Base-by-base conservation (phyloP, 2,329 filamentous ascomycete genomes). In the Sporothrix mexicana region DNA sequence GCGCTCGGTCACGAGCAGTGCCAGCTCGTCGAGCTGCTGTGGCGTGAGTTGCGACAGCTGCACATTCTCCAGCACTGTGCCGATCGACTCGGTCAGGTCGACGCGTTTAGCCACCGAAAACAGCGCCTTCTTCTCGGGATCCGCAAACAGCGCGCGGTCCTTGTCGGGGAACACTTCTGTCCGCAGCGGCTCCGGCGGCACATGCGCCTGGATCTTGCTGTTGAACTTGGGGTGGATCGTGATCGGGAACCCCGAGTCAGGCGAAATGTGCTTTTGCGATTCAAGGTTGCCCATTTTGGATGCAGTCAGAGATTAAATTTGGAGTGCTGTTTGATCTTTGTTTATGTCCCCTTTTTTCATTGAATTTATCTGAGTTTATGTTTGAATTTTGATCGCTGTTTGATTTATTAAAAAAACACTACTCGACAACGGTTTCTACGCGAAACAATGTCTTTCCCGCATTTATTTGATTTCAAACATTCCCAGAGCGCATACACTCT, bases 1-100 rank as follows among this genome's bases (percentile, higher is more conserved):
- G 1, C 85, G 80, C 74, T 86, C 83, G 13, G 80, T 81, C 2
- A 85, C 83, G 2, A 87, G 78, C 0, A 85, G 77, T 0, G 85
- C 85, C 3, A 88, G 80, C 72, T 87, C 85, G 74, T 88, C 85
- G 2, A 86, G 81, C 36, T 87, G 85, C 12, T 81, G 76, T 2
- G 80, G 79, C 1, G 77, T 82, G 8, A 88, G 77, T 23, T 83
- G 82, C 0, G 83, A 85, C 1, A 87, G 79, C 72, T 87, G 84
- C 43, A 76, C 77, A 51, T 78, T 77, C 64, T 81, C 78, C 3
- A 83, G 74, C 0, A 82, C 77, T 0, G 81, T 83, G 3, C 83
- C 84, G 59, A 85, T 80, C 0, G 81, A 83, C 75, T 85, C 83
- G 7, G 83, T 85, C 69, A 85, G 74, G 61, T 85, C 82, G 2